A percentile compares a stretch with the other conserved stretches of the same genome.
These are phyloP conservation scores for Zoysia matrella DNA, from an alignment of 202 grass and related monocot species.

Conservation along the genomic window DNA sequence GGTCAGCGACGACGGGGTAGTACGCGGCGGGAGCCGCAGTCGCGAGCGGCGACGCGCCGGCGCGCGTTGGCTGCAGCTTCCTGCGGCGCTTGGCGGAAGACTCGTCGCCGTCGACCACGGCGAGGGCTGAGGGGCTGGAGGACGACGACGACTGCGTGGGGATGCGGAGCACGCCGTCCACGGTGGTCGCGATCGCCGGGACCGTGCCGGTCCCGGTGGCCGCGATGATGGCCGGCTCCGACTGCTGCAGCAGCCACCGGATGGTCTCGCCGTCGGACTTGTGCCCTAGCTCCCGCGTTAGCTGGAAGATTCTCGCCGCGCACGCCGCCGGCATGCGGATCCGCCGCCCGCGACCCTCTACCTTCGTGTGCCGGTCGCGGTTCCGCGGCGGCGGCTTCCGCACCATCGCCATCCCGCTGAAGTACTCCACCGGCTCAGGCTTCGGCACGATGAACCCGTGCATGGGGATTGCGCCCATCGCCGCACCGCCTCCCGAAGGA, in stretches of 20 bases:
- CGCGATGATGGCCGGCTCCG: slow-evolving; percentile 45
- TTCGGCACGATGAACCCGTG: slow-evolving; percentile 72
- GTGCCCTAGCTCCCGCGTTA: too few species aligned
- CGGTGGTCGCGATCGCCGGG: slow-evolving; percentile 77
- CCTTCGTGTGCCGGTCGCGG: slow-evolving; percentile 92
- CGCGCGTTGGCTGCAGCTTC: slow-evolving; percentile 89
- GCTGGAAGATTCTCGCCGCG: too few species aligned
- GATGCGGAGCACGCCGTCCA: slow-evolving; percentile 81
- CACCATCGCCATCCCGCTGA: slow-evolving; percentile 52
- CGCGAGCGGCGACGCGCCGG: slow-evolving; percentile 32
- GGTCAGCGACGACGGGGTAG: slow-evolving; percentile 72
- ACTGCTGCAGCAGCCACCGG: too few species aligned
- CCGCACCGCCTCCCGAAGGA: slow-evolving; percentile 7
- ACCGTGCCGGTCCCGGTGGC: slow-evolving; percentile 86
- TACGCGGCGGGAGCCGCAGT: slow-evolving; percentile 43
- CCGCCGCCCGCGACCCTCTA: slow-evolving; percentile 34
- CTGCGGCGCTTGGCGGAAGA: slow-evolving; percentile 65
- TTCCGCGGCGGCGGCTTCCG: slow-evolving; percentile 66
- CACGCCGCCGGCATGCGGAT: too few species aligned
- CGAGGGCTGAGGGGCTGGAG: slow-evolving; percentile 43
- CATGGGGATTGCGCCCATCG: slow-evolving; percentile 57
- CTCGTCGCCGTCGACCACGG: slow-evolving; percentile 39
- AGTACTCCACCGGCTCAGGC: slow-evolving; percentile 78
- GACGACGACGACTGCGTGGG: slow-evolving; percentile 72
- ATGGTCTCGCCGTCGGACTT: too few species aligned